Evolutionary conservation across 1,284 basidiomycete species (phyloP), one percentile per base, ranked within the genome.

Genomic region (Prillingera fragicola): DNA sequence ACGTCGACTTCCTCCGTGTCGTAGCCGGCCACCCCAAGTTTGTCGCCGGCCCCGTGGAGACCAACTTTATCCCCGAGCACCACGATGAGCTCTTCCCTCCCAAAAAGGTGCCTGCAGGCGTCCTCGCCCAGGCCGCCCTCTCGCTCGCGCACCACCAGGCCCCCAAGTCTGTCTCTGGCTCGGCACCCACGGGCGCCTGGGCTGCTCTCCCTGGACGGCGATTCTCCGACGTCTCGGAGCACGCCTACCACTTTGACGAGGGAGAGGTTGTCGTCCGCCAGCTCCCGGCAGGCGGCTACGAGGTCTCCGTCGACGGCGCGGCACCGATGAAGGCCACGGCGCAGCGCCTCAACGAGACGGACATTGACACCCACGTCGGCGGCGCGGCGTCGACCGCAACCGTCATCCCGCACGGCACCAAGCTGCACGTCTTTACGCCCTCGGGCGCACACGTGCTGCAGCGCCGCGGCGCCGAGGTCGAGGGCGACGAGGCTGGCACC

Each of bases 61-160:
- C 91, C 8, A 89, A 88, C 2, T 96, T 95, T 63, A 92, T 96
- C 59, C 77, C 80, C 24, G 86, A 29, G 25, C 82, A 90, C 65
- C 78, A 79, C 57, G 74, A 80, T 41, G 79, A 84, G 45, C 74
- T 92, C 18, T 88, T 90, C 73, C 84, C 85, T 5, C 73, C 77
- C 1, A 57, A 73, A 6, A 71, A 77, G 15, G 81, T 85, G 0
- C 76, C 77, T 0, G 70, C 82, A 0, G 78, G 82, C 38, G 60
- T 84, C 8, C 73, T 89, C 5, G 85, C 84, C 1, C 84, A 87
- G 62, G 85, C 84, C 1, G 89, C 84, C 0, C 74, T 92, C 9
- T 90, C 77, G 58, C 73, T 87, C 15, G 77, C 75, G 18, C 77
- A 90, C 15, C 79, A 84, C 34, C 85, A 86, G 52, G 74, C 77